These are phyloP conservation scores for Acacia crassicarpa DNA, from an alignment of 306 rosid genomes.

Conservation along the genomic window DNA sequence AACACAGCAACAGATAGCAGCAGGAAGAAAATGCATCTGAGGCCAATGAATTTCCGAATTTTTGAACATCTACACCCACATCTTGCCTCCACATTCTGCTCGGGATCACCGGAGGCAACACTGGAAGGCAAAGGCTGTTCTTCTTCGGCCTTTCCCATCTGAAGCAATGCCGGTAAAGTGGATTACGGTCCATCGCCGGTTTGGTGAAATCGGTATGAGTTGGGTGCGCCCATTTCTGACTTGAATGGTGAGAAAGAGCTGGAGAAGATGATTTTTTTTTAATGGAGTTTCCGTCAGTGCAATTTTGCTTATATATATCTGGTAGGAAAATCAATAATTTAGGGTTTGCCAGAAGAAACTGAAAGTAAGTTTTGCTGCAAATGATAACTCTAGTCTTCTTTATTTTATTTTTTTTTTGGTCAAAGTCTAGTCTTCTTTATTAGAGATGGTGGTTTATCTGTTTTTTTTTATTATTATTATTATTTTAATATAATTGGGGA, in stretches of 20 bases:
- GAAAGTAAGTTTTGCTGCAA: conserved; percentile 28
- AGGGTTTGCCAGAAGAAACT: conserved; percentile 36
- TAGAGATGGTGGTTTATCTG: conserved; percentile 22
- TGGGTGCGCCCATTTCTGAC: conserved; percentile 47
- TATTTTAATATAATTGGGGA: no score
- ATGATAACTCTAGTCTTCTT: conserved; percentile 24
- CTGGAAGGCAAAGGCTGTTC: conserved; percentile 42
- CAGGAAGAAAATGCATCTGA: conserved; percentile 63
- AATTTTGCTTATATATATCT: not conserved
- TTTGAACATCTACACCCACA: conserved; percentile 38
- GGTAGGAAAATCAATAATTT: conserved; percentile 26
- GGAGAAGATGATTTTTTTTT: not conserved
- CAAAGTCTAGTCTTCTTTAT: not conserved
- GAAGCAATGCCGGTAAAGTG: conserved; percentile 48
- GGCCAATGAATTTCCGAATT: conserved; percentile 45
- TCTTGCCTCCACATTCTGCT: conserved; percentile 39
- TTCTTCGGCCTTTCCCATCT: conserved; percentile 77
- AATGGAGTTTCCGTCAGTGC: not conserved
- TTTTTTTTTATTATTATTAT: not conserved
- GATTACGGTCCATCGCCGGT: conserved; percentile 49
- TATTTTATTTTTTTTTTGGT: no score
- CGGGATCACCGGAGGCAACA: conserved; percentile 29
- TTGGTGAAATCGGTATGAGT: conserved; percentile 31
- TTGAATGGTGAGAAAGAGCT: not conserved
- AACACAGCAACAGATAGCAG: conserved; percentile 58